Conservation (phyloP, 2,329 filamentous ascomycete species). For the Trichophyton equinum region DNA sequence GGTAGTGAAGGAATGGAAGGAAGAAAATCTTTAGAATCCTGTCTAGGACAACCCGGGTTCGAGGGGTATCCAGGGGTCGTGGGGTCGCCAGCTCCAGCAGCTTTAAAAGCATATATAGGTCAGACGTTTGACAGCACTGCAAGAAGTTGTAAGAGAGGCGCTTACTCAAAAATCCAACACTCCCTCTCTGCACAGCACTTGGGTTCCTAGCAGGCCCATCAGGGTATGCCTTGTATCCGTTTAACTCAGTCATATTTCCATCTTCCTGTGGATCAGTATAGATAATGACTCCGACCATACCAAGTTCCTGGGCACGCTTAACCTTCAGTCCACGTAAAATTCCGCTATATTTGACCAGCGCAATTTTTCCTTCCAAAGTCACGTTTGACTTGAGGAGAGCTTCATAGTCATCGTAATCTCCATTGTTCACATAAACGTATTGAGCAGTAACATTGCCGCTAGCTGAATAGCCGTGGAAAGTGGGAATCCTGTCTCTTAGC, state of each 20-base stretch:
- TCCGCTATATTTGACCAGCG: conserved; percentile 69
- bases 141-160: conserved; percentile 16
- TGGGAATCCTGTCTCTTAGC: conserved; percentile 61
- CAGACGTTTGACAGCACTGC: conserved; percentile 10
- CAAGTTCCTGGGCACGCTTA: conserved; percentile 80
- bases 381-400: conserved; percentile 65
- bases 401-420: conserved; percentile 73
- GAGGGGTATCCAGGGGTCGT: conserved; percentile 91
- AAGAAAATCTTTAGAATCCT: conserved; percentile 55
- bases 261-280: conserved; percentile 88
- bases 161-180: conserved; percentile 68
- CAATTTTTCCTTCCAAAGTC: conserved; percentile 71
- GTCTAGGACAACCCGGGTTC: conserved; percentile 71
- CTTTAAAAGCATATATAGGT: conserved; percentile 24
- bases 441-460: conserved; percentile 80
- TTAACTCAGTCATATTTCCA: conserved; percentile 64
- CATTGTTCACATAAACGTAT: conserved; percentile 85
- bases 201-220: conserved; percentile 77
- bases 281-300: conserved; percentile 72
- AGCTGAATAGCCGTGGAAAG: conserved; percentile 90
- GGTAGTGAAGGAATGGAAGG: conserved; percentile 83
- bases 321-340: conserved; percentile 86
- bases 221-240: conserved; percentile 69
- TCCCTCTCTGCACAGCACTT: conserved; percentile 80
- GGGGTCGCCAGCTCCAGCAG: conserved; percentile 56